Percentiles rank a stretch among this genome's conserved stretches.
Conservation (phyloP, 2,329 filamentous ascomycete species). For the Myotisia sp. region DNA sequence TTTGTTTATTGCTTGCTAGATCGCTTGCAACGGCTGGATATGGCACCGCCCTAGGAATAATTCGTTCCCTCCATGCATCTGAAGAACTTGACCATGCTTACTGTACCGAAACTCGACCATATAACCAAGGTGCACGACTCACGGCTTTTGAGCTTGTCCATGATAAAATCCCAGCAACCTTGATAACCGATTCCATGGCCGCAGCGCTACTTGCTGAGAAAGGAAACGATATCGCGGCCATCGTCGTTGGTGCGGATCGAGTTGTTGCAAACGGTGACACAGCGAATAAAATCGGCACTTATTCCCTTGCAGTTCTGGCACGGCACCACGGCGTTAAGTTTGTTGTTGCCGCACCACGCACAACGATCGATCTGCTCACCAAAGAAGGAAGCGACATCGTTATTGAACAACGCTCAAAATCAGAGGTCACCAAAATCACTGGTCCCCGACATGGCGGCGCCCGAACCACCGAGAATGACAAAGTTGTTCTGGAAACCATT, state of each 20-base stretch:
- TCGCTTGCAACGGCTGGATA: constrained; percentile 96
- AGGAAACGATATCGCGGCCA: constrained; percentile 58
- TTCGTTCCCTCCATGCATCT: constrained; percentile 60
- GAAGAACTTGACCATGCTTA: constrained; percentile 65
- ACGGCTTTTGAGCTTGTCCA: constrained; percentile 95
- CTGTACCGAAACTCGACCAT: constrained; percentile 92
- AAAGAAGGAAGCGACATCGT: constrained; percentile 63
- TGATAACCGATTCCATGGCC: constrained; percentile 96
- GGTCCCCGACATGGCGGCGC: constrained; percentile 48
- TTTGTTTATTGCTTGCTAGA: constrained; percentile 28
- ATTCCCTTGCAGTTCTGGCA: constrained; percentile 80
- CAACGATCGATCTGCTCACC: constrained; percentile 78
- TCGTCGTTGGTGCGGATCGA: constrained; percentile 87
- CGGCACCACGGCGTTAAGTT: constrained; percentile 83
- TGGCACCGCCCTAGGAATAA: constrained; percentile 86
- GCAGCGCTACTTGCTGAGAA: constrained; percentile 56
- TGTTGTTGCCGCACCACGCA: constrained; percentile 84
- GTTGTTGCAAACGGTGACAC: constrained; percentile 96
- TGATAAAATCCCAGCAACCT: constrained; percentile 76
- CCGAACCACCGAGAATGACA: constrained; percentile 42
- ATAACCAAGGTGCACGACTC: constrained; percentile 90
- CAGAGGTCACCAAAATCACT: constrained; percentile 72
- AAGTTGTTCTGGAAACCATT: constrained; percentile 43
- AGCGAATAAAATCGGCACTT: constrained; percentile 97
- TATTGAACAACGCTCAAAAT: constrained; percentile 72